These are phyloP conservation scores for Incumbomyces delicatus DNA, from an alignment of 2,329 filamentous ascomycete species.

Conservation along the genomic window DNA sequence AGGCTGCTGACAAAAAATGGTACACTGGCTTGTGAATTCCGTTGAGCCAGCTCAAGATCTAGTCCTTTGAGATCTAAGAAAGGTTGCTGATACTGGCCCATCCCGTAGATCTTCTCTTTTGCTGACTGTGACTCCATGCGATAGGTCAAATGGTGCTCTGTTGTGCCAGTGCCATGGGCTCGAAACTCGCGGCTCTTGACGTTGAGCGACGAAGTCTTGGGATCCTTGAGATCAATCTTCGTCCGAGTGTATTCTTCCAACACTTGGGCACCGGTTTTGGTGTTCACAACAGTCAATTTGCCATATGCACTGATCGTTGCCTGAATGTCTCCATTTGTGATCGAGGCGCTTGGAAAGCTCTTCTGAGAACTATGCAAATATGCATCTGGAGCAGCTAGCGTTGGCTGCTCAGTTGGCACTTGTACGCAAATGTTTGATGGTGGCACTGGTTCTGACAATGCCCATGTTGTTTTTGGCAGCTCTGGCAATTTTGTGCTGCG, in stretches of 20 bases:
- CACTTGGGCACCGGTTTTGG: constrained; percentile 32
- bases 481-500: constrained; percentile 29
- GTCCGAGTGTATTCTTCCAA: constrained; percentile 47
- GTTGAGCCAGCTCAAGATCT: constrained; percentile 55
- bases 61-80: constrained; percentile 53
- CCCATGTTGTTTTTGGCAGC: constrained; percentile 30
- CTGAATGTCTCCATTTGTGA: constrained; percentile 38
- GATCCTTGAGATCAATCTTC: constrained; percentile 43
- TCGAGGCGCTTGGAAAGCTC: constrained; percentile 7
- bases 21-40: constrained; percentile 57
- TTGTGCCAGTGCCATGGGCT: constrained; percentile 39
- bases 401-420: no score
- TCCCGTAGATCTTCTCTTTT: constrained; percentile 55
- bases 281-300: constrained; percentile 42
- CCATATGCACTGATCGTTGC: constrained; percentile 39
- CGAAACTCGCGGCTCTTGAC: constrained; percentile 51
- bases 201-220: constrained; percentile 49
- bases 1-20: constrained; percentile 52
- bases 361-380: no score
- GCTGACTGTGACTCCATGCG: constrained; percentile 47
- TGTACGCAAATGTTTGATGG: no score
- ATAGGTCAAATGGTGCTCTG: constrained; percentile 48
- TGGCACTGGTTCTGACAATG: constrained; percentile 15
- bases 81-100: constrained; percentile 60
- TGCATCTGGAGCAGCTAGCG: no score